Evolutionary conservation across 768 basidiomycete genomes (phyloP), one percentile per base, ranked within the genome.

Genomic region (Dacryopinax primogenitus): DNA sequence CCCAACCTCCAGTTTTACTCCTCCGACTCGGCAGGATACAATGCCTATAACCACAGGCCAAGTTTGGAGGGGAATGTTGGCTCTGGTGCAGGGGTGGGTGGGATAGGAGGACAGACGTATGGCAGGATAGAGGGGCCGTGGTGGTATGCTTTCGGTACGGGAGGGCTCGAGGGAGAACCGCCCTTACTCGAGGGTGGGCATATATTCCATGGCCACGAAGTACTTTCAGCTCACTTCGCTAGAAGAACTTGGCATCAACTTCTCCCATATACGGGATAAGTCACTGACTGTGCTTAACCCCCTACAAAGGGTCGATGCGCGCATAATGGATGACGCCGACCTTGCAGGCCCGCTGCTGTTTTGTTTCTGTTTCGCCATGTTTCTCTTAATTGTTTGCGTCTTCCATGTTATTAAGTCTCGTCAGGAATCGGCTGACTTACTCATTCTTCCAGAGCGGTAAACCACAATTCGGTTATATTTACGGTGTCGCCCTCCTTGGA

Each of bases 311-410:
- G 83, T 94, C 33, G 87, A 96, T 67, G 90, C 88, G 68, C 87
- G 83, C 66, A 98, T 99, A 66, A 99, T 99, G 96, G 96, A 99
- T 75, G 96, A 99, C 71, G 94, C 95, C 23, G 96, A 99, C 77
- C 81, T 99, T 33, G 93, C 95, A 9, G 96, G 96, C 0, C 96
- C 96, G 9, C 83, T 97, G 51, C 83, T 97, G 3, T 97, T 97
- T 77, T 87, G 87, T 73, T 91, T 98, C 74, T 90, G 90, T 70
- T 98, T 98, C 74, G 96, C 87, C 13, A 87, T 89, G 41, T 92
- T 89, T 72, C 82, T 99, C 1, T 83, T 99, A 62, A 83, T 98
- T 67, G 96, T 97, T 65, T 72, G 92, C 84, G 16, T 61, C 39
- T 28, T 34, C 33, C 62, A 36, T 66, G 35, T 62, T 35, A n/a